Evolutionary conservation across 192 early-diverging fungal species (phyloP), one percentile per base, ranked within the genome.

Genomic region (Coemansia interrupta): DNA sequence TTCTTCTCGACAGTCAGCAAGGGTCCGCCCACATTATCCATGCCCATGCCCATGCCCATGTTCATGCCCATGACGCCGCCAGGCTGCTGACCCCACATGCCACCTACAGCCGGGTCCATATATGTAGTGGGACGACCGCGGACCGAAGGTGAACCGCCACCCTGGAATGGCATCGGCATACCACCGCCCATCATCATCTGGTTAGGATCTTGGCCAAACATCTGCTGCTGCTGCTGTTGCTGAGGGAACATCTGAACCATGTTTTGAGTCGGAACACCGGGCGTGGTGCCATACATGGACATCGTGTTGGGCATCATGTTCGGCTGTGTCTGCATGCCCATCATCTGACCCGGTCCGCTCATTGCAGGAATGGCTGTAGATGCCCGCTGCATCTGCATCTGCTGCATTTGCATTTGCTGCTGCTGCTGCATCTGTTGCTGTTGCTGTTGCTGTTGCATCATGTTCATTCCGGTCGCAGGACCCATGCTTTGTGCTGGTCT

Each of bases 1-100:
- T 78, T 82, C 41, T 73, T 73, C 46, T 82, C 71, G 9, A 82
- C 54, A 19, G 72, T 78, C 56, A 82, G 53, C 63, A 82, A 54
- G 30, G 80, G 75, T 5, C 80, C 80, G 32, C 69, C 67, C 0
- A 50, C 60, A 32, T 53, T 60, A 24, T 73, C 77, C 69, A 67
- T 71, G 50, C 63, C 58, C 56, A 62, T 58, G 28, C 60, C 60
- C 60, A 65, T 60, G 46, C 65, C 63, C 38, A 60, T 64, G 20
- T 54, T 54, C 58, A 64, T 58, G 29, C 68, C 64, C 43, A 62
- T 61, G 59, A 55, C 58, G 13, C 53, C 56, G 13, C 53, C 56
- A 54, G 63, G 74, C 51, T 70, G 67, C 67, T 76, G 73, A 22
- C 62, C 59, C 75, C 75, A 78, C 66, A 65, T 60, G 59, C 54